Evolutionary conservation across 345 rosid genomes (phyloP).

Genomic region (Gynandropsis gynandra): DNA sequence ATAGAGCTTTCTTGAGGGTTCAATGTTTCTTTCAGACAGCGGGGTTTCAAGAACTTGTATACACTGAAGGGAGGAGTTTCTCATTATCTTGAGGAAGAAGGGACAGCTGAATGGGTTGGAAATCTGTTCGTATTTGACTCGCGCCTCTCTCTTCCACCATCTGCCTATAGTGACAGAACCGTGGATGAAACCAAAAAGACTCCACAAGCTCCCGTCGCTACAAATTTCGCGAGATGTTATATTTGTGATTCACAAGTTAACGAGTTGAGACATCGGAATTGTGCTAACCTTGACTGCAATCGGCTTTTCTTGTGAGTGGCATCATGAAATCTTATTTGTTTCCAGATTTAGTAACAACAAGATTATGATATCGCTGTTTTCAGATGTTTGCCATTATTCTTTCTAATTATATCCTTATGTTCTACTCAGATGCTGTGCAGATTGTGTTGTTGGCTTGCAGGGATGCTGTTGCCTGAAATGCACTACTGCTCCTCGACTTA

Average conservation of each 20-base stretch:
- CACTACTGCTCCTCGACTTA: conserved; percentile 58
- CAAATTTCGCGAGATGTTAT: conserved; percentile 61
- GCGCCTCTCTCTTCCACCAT: conserved; percentile 81
- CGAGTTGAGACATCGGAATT: conserved; percentile 80
- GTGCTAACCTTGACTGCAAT: conserved; percentile 94
- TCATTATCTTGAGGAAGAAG: conserved; percentile 71
- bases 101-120: conserved; percentile 67
- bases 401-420: conserved; percentile 6
- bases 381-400: conserved; percentile 1
- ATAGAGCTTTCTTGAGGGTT: conserved; percentile 19
- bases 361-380: neutral
- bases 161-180: conserved; percentile 40
- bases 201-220: conserved; percentile 26
- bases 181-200: conserved; percentile 18
- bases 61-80: conserved; percentile 84
- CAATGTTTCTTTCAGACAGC: conserved; percentile 44
- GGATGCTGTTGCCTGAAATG: conserved; percentile 77
- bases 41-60: conserved; percentile 70
- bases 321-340: conserved; percentile 7
- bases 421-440: conserved; percentile 55
- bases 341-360: neutral
- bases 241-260: conserved; percentile 50
- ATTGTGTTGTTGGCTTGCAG: conserved; percentile 43
- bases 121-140: conserved; percentile 88
- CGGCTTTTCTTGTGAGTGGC: conserved; percentile 69